phyloP scores from a whole-genome alignment of 352 stramenopile genomes.

The Plasmopara halstedii region DNA sequence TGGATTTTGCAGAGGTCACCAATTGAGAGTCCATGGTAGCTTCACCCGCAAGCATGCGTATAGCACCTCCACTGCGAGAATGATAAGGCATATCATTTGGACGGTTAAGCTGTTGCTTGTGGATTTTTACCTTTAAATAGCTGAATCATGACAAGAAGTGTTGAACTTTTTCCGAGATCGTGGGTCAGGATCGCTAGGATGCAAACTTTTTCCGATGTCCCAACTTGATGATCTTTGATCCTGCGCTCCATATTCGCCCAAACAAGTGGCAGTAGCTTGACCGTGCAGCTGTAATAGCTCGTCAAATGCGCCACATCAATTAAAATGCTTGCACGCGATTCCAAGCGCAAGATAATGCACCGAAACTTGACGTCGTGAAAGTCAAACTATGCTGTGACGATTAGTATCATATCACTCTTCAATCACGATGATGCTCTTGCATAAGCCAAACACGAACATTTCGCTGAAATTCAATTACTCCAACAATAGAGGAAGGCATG shows the following conservation, averaged over 20 bases:
- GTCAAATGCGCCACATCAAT: conserved; percentile 61
- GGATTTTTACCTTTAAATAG: conserved; percentile 4
- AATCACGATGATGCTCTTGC: conserved; percentile 14
- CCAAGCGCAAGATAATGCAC: conserved; percentile 66
- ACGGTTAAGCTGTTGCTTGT: conserved; percentile 27
- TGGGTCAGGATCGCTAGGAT: not conserved
- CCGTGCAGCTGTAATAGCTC: conserved; percentile 64
- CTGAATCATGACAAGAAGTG: conserved; percentile 20
- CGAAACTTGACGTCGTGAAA: conserved; percentile 82
- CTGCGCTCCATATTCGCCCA: conserved; percentile 64
- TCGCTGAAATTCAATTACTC: conserved; percentile 33
- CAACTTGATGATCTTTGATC: conserved; percentile 30
- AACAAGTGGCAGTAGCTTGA: conserved; percentile 60
- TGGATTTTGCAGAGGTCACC: conserved; percentile 43
- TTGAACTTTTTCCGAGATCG: conserved; percentile 6
- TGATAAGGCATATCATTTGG: conserved; percentile 45
- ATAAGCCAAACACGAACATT: conserved; percentile 37
- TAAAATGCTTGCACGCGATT: conserved; percentile 71
- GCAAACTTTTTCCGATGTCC: conserved; percentile 1
- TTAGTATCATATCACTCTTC: conserved; percentile 29
- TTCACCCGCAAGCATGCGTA: conserved; percentile 29
- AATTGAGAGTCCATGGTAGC: not conserved
- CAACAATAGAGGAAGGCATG: conserved; percentile 38
- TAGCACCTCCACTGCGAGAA: conserved; percentile 47
- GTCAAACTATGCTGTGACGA: conserved; percentile 68